These are phyloP conservation scores for Plectosphaerella sp. DNA, from an alignment of 2,329 filamentous ascomycete genomes.

Conservation along the genomic window DNA sequence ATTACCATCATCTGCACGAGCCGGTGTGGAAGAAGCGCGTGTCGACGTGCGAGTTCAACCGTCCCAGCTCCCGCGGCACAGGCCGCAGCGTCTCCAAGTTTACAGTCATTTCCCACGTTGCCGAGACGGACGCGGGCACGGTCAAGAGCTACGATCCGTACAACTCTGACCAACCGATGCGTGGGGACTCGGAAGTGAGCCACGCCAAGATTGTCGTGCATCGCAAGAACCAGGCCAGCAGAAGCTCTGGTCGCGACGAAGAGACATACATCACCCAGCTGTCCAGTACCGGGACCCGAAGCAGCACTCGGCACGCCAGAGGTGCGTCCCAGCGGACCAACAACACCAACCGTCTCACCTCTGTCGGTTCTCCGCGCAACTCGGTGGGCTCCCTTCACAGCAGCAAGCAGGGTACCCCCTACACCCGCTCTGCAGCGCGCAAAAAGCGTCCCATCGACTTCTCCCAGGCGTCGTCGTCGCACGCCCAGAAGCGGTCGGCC, in stretches of 20 bases:
- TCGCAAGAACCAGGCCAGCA: slow-evolving; percentile 35
- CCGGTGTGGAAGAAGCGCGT: slow-evolving; percentile 54
- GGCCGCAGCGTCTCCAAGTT: slow-evolving; percentile 55
- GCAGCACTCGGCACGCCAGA: slow-evolving; percentile 15
- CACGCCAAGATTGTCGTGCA: slow-evolving; percentile 68
- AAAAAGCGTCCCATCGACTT: slow-evolving; percentile 53
- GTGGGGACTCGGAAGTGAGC: slow-evolving; percentile 44
- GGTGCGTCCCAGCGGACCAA: slow-evolving; percentile 26
- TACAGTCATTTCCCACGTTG: slow-evolving; percentile 60
- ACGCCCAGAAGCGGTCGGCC: slow-evolving; percentile 32
- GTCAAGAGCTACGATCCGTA: slow-evolving; percentile 78
- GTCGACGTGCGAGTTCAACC: slow-evolving; percentile 57
- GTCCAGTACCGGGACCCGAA: slow-evolving; percentile 29
- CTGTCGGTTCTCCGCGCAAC: slow-evolving; percentile 22
- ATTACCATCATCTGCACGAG: slow-evolving; percentile 77
- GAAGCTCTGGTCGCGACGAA: slow-evolving; percentile 14
- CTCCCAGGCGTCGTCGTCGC: slow-evolving; percentile 22
- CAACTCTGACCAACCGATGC: slow-evolving; percentile 55
- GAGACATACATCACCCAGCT: slow-evolving; percentile 19
- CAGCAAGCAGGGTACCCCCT: slow-evolving; percentile 35
- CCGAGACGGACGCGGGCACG: slow-evolving; percentile 45
- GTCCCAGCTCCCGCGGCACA: slow-evolving; percentile 39
- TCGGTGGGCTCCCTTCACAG: slow-evolving; percentile 48
- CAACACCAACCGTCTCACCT: slow-evolving; percentile 20
- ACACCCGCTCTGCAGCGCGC: slow-evolving; percentile 35